Evolutionary conservation across 148 eudicot species (phyloP).

Genomic region (Persicaria maculosa): DNA sequence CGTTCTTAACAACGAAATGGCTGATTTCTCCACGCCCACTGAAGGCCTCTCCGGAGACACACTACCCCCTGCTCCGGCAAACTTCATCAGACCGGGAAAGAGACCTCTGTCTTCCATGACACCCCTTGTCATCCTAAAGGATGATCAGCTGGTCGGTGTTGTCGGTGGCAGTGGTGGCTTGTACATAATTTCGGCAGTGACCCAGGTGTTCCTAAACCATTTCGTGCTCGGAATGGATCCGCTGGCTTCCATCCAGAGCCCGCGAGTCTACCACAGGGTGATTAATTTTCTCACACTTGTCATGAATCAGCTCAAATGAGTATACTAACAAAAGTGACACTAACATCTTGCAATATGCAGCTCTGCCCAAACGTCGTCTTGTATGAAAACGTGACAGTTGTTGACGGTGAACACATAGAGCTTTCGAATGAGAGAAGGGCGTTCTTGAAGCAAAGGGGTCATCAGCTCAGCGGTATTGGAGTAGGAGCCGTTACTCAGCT

Average conservation of each 20-base stretch:
- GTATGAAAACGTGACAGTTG: conserved; percentile 81
- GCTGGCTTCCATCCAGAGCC: conserved; percentile 60
- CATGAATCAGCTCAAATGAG: not conserved
- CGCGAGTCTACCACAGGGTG: conserved; percentile 91
- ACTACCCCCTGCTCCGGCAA: conserved; percentile 78
- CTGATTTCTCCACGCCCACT: conserved; percentile 74
- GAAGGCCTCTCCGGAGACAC: conserved; percentile 37
- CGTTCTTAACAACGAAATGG: conserved; percentile 82
- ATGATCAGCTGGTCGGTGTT: conserved; percentile 71
- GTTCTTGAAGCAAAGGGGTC: conserved; percentile 72
- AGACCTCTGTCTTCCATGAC: conserved; percentile 95
- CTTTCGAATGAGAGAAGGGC: conserved; percentile 34
- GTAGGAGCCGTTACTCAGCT: conserved; percentile 70
- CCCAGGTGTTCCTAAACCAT: conserved; percentile 73
- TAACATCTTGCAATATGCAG: conserved; percentile 29
- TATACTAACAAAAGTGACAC: not conserved
- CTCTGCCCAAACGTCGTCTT: conserved; percentile 55
- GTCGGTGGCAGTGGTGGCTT: conserved; percentile 91
- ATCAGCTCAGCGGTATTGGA: conserved; percentile 35
- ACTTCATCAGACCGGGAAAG: conserved; percentile 74
- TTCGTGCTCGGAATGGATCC: conserved; percentile 71
- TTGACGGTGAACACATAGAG: conserved; percentile 81
- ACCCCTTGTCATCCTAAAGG: conserved; percentile 73
- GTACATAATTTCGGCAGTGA: conserved; percentile 68
- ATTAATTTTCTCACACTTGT: not conserved